Base-by-base conservation (phyloP, 768 basidiomycete genomes). In the Hygrocybe coccinea region DNA sequence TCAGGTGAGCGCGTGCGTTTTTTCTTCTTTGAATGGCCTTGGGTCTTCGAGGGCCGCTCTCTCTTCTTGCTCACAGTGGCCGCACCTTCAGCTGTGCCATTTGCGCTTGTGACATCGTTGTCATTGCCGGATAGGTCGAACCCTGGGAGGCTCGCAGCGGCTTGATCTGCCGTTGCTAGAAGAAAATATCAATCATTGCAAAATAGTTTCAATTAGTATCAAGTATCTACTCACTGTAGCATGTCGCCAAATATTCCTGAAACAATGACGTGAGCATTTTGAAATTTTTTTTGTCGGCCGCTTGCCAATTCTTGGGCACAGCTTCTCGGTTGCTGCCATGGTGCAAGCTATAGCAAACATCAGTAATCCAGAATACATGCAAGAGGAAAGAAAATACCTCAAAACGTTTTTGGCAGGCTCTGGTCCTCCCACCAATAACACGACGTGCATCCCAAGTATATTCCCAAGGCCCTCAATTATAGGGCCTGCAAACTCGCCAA, bases 201-300 rank as follows among this genome's bases (percentile, higher is more conserved):
- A 47, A 47, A 14, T 6, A 21, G 12, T 5, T 2, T 21, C 4
- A 47, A 21, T n/a, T n/a, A n/a, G n/a, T 5, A 21, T 4, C 19
- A 47, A 14, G 5, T n/a, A n/a, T n/a, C n/a, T n/a, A 56, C 49
- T 36, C 24, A 56, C 55, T 43, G 33, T 56, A 56, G 49, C 55
- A 56, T 10, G 55, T 56, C 29, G 24, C 36, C 24, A 51, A 45
- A 43, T 38, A 56, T 21, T 35, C 55, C 21, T 24, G 21, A 29
- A 57, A 57, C 15, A 14, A 8, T 9, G 17, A 24, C 11, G 51
- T 52, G 8, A 56, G 52, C 14, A 25, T 25, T 25, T 52, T 46
- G 24, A 52, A 57, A 19, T 57, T 46, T 7, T n/a, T 1, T n/a
- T 21, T 36, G 36, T 56, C 36, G 3, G 54, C 33, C 4, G 12